These are phyloP conservation scores for Magnolia sinica DNA, from an alignment of 164 flowering plant species.

Conservation along the genomic window DNA sequence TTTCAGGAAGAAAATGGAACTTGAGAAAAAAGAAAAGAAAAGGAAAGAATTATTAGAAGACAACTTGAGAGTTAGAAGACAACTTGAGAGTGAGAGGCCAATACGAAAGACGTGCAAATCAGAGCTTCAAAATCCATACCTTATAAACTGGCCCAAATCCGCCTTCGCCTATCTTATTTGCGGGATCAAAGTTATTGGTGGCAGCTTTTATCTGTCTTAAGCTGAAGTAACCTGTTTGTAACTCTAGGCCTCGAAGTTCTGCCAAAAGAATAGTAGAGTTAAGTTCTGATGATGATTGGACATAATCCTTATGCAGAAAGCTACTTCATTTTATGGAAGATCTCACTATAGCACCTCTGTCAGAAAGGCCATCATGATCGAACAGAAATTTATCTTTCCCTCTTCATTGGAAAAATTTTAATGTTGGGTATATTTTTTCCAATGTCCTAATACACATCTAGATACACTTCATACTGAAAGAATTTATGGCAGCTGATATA, in stretches of 20 bases:
- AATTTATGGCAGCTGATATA: not conserved
- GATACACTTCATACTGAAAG: not conserved
- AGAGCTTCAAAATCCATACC: conserved; percentile 30
- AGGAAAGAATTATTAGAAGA: not conserved
- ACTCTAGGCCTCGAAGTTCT: conserved; percentile 61
- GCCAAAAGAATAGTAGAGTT: conserved; percentile 9
- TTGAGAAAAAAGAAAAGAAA: no score
- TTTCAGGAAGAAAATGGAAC: not conserved
- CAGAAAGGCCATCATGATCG: not conserved
- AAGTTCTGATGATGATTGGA: not conserved
- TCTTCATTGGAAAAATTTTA: not conserved
- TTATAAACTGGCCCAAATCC: conserved; percentile 85
- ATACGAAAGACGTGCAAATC: not conserved
- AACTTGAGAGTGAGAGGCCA: not conserved
- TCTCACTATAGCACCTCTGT: no score
- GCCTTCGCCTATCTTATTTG: conserved; percentile 83
- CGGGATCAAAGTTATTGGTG: conserved; percentile 64
- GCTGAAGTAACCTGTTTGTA: conserved; percentile 60
- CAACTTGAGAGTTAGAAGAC: not conserved
- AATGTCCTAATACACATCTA: no score
- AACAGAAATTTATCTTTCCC: not conserved
- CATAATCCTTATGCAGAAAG: not conserved
- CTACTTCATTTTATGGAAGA: not conserved
- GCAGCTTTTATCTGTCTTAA: conserved; percentile 73
- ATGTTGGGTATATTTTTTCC: not conserved